A percentile compares a stretch with the other conserved stretches of the same genome.
These are phyloP conservation scores for Trametes cingulata DNA, from an alignment of 768 basidiomycete genomes.

Conservation along the genomic window DNA sequence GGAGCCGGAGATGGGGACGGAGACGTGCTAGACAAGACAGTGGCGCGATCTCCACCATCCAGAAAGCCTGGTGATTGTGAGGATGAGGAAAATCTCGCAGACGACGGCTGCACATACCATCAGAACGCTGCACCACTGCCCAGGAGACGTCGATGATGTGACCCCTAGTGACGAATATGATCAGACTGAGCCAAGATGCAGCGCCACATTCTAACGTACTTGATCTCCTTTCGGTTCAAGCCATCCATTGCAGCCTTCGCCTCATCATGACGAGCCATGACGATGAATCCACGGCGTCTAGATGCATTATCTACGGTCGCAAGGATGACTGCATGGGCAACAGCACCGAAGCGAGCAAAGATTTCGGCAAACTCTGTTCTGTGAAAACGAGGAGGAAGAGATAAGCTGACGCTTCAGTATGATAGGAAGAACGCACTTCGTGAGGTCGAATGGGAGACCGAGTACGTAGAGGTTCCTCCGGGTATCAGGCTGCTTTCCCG, in stretches of 20 bases:
- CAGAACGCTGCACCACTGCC: constrained; percentile 86
- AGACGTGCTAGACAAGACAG: constrained; percentile 54
- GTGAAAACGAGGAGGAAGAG: neutral
- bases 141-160: constrained; percentile 81
- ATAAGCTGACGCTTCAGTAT: neutral
- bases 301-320: constrained; percentile 85
- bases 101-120: constrained; percentile 46
- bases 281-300: constrained; percentile 79
- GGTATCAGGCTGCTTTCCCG: constrained; percentile 40
- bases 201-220: constrained; percentile 42
- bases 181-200: constrained; percentile 4
- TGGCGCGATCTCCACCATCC: constrained; percentile 77
- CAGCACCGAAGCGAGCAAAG: constrained; percentile 66
- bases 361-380: constrained; percentile 54
- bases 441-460: constrained; percentile 78
- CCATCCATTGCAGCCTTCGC: constrained; percentile 67
- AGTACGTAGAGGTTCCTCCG: constrained; percentile 86
- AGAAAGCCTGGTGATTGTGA: constrained; percentile 56
- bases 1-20: constrained; percentile 33
- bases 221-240: constrained; percentile 68
- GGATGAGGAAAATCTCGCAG: constrained; percentile 1
- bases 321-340: constrained; percentile 76
- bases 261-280: constrained; percentile 75
- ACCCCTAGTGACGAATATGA: constrained; percentile 44
- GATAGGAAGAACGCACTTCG: constrained; percentile 52